Base-by-base conservation (phyloP, 305 asterid genomes). In the Rubia peregrina region DNA sequence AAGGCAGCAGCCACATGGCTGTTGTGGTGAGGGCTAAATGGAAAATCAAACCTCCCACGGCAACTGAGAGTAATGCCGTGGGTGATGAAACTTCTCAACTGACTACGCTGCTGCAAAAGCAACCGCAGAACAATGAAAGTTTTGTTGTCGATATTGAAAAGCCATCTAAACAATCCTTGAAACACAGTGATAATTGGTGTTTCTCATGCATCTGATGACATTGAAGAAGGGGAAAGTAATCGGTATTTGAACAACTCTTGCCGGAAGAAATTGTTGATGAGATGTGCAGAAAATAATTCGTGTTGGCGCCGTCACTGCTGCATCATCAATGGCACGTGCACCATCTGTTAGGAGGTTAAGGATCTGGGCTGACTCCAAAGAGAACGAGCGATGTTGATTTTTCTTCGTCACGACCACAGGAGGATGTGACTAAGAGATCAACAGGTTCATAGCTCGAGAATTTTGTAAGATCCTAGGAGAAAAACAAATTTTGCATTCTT, bases 221-320 rank as follows among this genome's bases (percentile, higher is more conserved):
- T 85, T 56, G 98, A 92, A 75, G 89, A 89, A 72, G 92, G 89
- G 73, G 95, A 90, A 90, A 78, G 98, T 92, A 65, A 84, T 90
- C 38, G 96, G 98, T 71, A 71, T 91, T 91, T 77, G 96, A 92
- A 86, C 98, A 94, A 78, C 96, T 94, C 76, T 81, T 94, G 79
- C 99, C 89, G 97, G 98, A 94, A 80, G 97, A 94, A 82, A 94
- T 94, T 75, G 99, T 94, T 6, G 99, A 94, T 55, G 99, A 94
- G 87, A 94, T 72, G 98, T 94, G 71, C 98, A 94, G 71, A 91
- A 86, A 77, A 91, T 96, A 84, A 93, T 91, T 83, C 96, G 96
- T 24, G 97, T 91, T 77, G 98, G 91, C 49, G 97, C 98, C 7
- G 98, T 96, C 53, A 96, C 97, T 9, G 97, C 96, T 70, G 97